Percentiles rank a stretch among this genome's conserved stretches.
Conservation (phyloP, 495 filamentous ascomycete genomes). For the Penicillium cataractarum region DNA sequence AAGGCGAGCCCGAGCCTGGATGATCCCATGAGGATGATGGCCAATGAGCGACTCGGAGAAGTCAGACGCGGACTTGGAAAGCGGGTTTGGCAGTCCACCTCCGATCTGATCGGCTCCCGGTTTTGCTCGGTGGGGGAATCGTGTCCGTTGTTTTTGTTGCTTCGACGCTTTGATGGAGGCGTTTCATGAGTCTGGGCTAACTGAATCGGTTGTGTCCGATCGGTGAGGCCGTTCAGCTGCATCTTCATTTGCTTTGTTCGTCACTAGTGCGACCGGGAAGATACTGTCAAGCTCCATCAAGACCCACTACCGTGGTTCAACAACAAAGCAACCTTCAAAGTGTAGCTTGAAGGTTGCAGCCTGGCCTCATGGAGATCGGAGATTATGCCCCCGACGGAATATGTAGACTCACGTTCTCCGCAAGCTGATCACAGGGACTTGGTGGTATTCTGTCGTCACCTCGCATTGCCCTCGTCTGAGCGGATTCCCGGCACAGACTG, state of each 20-base stretch:
- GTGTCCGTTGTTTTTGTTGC: neutral
- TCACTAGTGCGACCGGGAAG: neutral
- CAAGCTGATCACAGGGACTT: neutral
- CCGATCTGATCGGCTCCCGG: conserved; percentile 16
- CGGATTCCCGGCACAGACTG: neutral
- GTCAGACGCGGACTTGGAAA: conserved; percentile 23
- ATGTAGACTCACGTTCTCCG: neutral
- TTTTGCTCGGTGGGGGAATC: neutral
- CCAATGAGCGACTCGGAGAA: conserved; percentile 21
- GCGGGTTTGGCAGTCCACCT: conserved; percentile 12
- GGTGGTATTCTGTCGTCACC: neutral
- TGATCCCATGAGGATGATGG: conserved; percentile 10
- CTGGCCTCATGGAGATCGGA: neutral
- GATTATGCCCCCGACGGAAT: neutral
- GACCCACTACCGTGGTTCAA: neutral
- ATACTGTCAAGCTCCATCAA: neutral
- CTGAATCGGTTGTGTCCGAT: neutral
- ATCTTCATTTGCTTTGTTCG: neutral
- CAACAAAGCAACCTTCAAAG: neutral
- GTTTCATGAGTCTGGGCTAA: neutral
- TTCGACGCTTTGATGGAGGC: neutral
- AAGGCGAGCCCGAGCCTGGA: neutral
- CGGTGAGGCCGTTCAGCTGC: neutral
- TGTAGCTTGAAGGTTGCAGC: neutral
- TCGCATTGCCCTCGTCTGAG: neutral